phyloP scores from a whole-genome alignment of 106 monocot genomes.

The Iris macrosiphon region DNA sequence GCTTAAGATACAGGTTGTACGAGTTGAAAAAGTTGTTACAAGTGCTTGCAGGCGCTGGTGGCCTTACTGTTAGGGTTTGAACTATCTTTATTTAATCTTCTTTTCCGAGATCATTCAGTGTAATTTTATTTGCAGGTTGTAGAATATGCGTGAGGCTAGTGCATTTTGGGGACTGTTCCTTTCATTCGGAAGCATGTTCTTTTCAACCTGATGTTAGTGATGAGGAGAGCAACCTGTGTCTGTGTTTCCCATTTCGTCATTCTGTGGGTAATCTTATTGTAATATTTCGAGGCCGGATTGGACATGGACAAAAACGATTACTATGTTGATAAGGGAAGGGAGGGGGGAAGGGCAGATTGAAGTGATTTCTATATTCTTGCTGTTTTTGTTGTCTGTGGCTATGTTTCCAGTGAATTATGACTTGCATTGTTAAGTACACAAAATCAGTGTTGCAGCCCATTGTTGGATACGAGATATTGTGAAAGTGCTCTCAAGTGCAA shows the following conservation, averaged over 20 bases:
- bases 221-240: not conserved
- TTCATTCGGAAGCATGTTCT: not conserved
- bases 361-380: too few species aligned
- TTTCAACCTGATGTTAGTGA: constrained; percentile 4
- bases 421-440: too few species aligned
- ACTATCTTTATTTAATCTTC: too few species aligned
- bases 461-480: too few species aligned
- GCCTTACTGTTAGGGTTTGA: not conserved
- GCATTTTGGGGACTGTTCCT: not conserved
- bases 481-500: too few species aligned
- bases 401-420: too few species aligned
- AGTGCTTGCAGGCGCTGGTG: not conserved
- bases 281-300: constrained; percentile 10
- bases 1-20: not conserved
- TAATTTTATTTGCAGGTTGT: too few species aligned
- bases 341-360: too few species aligned
- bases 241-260: not conserved
- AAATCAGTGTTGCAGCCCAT: too few species aligned
- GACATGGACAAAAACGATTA: not conserved
- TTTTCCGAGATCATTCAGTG: too few species aligned
- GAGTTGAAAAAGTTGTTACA: not conserved
- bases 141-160: too few species aligned
- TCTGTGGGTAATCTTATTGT: not conserved
- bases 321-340: constrained; percentile 2
- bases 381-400: too few species aligned